Evolutionary conservation across 208 protist species (phyloP), one percentile per base, ranked within the genome.

Genomic region (Leishmania guyanensis): DNA sequence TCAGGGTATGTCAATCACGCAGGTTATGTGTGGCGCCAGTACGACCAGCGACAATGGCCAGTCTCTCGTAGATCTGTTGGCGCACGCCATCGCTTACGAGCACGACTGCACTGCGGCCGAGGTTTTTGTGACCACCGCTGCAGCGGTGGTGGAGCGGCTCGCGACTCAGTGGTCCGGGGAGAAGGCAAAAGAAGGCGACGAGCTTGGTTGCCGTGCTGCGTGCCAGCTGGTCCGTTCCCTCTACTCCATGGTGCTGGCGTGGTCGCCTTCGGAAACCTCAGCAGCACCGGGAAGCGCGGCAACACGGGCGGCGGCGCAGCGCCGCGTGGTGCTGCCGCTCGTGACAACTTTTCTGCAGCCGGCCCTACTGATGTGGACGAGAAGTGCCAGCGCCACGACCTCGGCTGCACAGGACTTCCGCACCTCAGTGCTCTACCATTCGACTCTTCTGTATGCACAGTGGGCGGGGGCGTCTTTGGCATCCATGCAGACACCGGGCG

Each of bases 21-120:
- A 93, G 83, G 86, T 94, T 46, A 85, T 85, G 26, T 53, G 78
- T 43, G 71, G 56, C 16, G 60, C 12, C 53, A 48, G 43, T 14
- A 22, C 69, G 46, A 16, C 69, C 33, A 53, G 46, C 12, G 69
- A 22, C 46, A 73, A 46, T 73, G 86, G 82, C 4, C 87, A 87
- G 60, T 89, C 91, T 16, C 76, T 95, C 33, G 66, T 94, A 8
- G 90, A 88, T 5, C 82, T 95, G 29, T 77, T 95, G 10, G 86
- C 80, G 5, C 89, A 94, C 73, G 79, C 79, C 43, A 70, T 86
- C 16, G 58, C 84, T 53, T 91, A 86, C 65, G 88, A 91, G 70
- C 75, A 75, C 51, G n/a, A 84, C 46, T 64, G 66, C 26, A 80
- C 46, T 54, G 84, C 80, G 20, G 88, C 84, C 54, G 84, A 60